Percentiles rank a stretch among this genome's conserved stretches.
Conservation (phyloP, 2,329 filamentous ascomycete species). For the Neoarthrinium moseri region DNA sequence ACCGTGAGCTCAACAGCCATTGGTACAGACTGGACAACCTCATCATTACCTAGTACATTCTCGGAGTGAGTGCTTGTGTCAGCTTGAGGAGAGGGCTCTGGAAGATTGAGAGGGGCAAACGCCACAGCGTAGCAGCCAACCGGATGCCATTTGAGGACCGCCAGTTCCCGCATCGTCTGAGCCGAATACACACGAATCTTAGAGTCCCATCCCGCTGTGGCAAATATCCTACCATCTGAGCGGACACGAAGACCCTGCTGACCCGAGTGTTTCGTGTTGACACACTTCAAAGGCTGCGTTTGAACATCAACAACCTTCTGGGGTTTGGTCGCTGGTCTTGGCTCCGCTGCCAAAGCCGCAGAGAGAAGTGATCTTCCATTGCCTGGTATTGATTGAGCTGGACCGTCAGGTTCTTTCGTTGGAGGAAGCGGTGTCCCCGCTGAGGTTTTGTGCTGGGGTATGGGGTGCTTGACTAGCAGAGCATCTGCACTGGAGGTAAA, state of each 20-base stretch:
- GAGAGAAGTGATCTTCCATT: conserved; percentile 26
- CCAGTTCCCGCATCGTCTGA: conserved; percentile 81
- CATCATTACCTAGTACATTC: conserved; percentile 8
- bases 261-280: conserved; percentile 84
- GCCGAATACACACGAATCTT: conserved; percentile 77
- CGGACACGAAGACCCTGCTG: conserved; percentile 80
- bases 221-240: conserved; percentile 78
- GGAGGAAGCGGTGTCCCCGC: neutral
- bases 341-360: conserved; percentile 20
- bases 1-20: conserved; percentile 45
- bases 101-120: conserved; percentile 55
- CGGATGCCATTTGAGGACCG: conserved; percentile 92
- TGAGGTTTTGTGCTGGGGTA: conserved; percentile 38
- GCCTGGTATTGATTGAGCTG: neutral
- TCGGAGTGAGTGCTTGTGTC: neutral
- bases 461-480: conserved; percentile 71
- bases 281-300: conserved; percentile 53
- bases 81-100: conserved; percentile 2
- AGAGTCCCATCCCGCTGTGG: conserved; percentile 91
- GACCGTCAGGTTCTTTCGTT: neutral
- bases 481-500: conserved; percentile 83
- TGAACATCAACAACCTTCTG: conserved; percentile 15
- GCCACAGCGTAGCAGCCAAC: conserved; percentile 80
- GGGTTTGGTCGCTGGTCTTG: conserved; percentile 15
- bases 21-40: conserved; percentile 22